A percentile compares a stretch with the other conserved stretches of the same genome.
phyloP scores from a whole-genome alignment of 2,329 filamentous ascomycete species.

The Xylogone sp. region DNA sequence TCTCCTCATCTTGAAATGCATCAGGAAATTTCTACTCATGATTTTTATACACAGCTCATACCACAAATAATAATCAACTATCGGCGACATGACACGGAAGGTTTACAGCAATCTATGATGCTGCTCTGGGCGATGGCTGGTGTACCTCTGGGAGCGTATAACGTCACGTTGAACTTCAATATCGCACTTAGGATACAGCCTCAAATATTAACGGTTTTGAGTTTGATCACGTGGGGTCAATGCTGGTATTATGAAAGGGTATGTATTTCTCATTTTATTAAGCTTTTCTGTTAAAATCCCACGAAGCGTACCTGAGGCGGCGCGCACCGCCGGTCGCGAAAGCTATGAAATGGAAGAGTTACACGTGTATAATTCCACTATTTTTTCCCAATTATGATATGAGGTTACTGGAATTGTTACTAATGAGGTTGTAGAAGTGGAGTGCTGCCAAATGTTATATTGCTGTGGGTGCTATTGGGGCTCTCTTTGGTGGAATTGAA shows the following conservation, averaged over 20 bases:
- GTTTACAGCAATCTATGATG: conserved; percentile 68
- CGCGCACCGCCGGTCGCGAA: too few species aligned
- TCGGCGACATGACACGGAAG: conserved; percentile 59
- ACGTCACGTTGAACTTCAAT: conserved; percentile 27
- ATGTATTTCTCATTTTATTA: conserved; percentile 13
- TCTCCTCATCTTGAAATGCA: neutral
- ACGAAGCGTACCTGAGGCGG: too few species aligned
- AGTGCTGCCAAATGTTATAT: conserved; percentile 41
- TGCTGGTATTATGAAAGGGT: conserved; percentile 41
- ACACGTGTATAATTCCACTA: too few species aligned
- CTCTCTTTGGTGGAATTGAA: conserved; percentile 56
- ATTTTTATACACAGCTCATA: conserved; percentile 46
- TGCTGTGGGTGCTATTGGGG: conserved; percentile 47
- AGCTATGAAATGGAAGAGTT: too few species aligned
- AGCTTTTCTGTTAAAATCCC: neutral
- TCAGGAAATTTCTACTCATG: neutral
- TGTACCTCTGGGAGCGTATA: conserved; percentile 54
- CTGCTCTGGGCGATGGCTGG: conserved; percentile 67
- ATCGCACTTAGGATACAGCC: conserved; percentile 28
- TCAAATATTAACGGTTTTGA: conserved; percentile 28
- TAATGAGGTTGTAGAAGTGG: conserved; percentile 42
- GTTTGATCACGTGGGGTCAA: conserved; percentile 30
- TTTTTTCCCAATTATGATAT: too few species aligned
- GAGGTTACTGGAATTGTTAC: too few species aligned
- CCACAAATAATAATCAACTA: conserved; percentile 69